A percentile compares a stretch with the other conserved stretches of the same genome.
phyloP scores from a whole-genome alignment of 2,329 filamentous ascomycete species.

The Paecilomyces niveus region DNA sequence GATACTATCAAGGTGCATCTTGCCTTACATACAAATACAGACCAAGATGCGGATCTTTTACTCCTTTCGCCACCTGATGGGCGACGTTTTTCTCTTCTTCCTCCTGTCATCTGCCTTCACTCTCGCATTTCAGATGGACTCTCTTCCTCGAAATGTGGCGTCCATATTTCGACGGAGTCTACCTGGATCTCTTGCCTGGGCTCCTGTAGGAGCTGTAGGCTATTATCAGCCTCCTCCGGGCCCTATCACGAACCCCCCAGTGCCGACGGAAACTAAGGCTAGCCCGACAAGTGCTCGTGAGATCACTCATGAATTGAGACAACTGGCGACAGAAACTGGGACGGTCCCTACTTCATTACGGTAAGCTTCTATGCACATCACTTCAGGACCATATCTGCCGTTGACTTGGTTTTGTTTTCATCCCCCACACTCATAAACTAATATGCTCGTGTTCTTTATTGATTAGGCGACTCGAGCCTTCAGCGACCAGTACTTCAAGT shows the following conservation, averaged over 20 bases:
- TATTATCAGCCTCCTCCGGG: constrained; percentile 12
- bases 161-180: constrained; percentile 9
- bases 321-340: not conserved
- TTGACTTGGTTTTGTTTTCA: no score
- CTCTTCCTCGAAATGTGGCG: constrained; percentile 1
- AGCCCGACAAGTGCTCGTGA: constrained; percentile 1
- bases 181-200: constrained; percentile 12
- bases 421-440: not conserved
- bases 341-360: not conserved
- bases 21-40: not conserved
- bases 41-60: not conserved
- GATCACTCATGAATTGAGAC: constrained; percentile 4
- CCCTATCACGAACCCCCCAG: constrained; percentile 4
- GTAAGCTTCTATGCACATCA: not conserved
- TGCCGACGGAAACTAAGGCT: constrained; percentile 1
- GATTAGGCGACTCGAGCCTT: not conserved
- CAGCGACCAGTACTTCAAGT: not conserved
- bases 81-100: constrained; percentile 3
- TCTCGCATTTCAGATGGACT: constrained; percentile 7
- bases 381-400: not conserved
- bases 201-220: constrained; percentile 14
- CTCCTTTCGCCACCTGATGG: constrained; percentile 1
- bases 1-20: not conserved
- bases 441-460: not conserved
- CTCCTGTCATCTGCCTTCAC: constrained; percentile 7